These are phyloP conservation scores for Auricularia sp. DNA, from an alignment of 768 basidiomycete species.

Conservation along the genomic window DNA sequence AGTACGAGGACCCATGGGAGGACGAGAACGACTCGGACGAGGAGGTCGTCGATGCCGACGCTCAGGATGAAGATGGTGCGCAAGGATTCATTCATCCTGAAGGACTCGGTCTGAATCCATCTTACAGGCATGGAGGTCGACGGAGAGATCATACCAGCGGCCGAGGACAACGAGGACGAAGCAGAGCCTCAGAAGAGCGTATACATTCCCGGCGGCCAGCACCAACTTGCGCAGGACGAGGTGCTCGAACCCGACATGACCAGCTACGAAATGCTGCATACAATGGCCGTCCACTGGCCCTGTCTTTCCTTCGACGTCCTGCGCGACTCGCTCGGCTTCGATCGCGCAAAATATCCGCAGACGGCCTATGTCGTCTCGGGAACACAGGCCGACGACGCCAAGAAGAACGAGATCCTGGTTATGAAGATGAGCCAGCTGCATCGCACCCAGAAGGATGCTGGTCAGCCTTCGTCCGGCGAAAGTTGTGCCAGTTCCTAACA, in stretches of 20 bases:
- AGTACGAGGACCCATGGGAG: slow-evolving; percentile 98
- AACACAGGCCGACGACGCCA: slow-evolving; percentile 74
- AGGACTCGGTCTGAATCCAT: slow-evolving; percentile 9
- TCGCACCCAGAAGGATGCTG: slow-evolving; percentile 75
- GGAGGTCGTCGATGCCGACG: slow-evolving; percentile 51
- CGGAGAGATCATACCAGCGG: slow-evolving; percentile 59
- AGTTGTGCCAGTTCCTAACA: not conserved
- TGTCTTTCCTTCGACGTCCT: slow-evolving; percentile 93
- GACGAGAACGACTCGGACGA: slow-evolving; percentile 86
- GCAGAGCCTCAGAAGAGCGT: slow-evolving; percentile 37
- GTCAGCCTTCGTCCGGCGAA: slow-evolving; percentile 32
- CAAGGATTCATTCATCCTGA: not conserved
- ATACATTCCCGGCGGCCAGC: slow-evolving; percentile 67
- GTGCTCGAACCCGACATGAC: slow-evolving; percentile 88
- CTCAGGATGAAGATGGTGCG: slow-evolving; percentile 55
- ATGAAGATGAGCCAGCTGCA: slow-evolving; percentile 89
- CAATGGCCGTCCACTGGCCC: slow-evolving; percentile 88
- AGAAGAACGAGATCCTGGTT: slow-evolving; percentile 79
- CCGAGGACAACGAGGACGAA: slow-evolving; percentile 68
- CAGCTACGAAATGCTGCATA: slow-evolving; percentile 94
- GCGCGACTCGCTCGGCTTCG: slow-evolving; percentile 80
- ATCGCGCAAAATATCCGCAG: slow-evolving; percentile 80
- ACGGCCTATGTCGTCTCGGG: slow-evolving; percentile 84
- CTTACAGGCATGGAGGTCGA: slow-evolving; percentile 73
- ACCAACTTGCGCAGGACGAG: slow-evolving; percentile 71